Evolutionary conservation across 2,329 filamentous ascomycete species (phyloP).

Genomic region (Xylariales sp.): DNA sequence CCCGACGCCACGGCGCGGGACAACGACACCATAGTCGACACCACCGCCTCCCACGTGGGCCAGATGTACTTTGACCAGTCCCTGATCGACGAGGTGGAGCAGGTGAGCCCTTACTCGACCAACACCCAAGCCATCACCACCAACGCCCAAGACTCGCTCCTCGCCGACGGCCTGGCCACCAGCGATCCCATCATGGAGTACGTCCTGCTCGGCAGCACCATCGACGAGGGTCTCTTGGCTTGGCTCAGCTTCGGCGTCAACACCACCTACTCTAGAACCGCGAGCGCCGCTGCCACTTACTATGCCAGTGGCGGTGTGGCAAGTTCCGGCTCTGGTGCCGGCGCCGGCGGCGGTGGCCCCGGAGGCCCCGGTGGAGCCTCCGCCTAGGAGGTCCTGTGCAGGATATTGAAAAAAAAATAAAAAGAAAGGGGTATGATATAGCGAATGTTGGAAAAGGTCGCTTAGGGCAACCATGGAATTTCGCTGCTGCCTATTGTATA

Average conservation of each 20-base stretch:
- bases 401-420: too few relatives aligned
- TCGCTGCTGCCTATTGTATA: too few relatives aligned
- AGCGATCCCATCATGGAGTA: slow-evolving; percentile 35
- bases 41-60: slow-evolving; percentile 52
- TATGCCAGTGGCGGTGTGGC: slow-evolving; percentile 16
- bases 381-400: too few relatives aligned
- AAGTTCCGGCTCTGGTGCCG: slow-evolving; percentile 6
- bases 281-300: slow-evolving; percentile 14
- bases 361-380: too few relatives aligned
- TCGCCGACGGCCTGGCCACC: slow-evolving; percentile 3
- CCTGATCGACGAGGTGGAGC: slow-evolving; percentile 33
- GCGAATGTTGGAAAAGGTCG: too few relatives aligned
- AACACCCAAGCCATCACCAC: slow-evolving; percentile 4
- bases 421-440: too few relatives aligned
- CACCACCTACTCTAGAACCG: slow-evolving; percentile 10
- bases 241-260: slow-evolving; percentile 46
- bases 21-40: slow-evolving; percentile 41
- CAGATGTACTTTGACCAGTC: slow-evolving; percentile 63
- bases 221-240: slow-evolving; percentile 41
- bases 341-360: too few relatives aligned
- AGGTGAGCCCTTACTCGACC: slow-evolving; percentile 1
- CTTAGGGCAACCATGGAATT: too few relatives aligned
- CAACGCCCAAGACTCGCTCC: slow-evolving; percentile 3
- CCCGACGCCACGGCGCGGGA: slow-evolving; percentile 26
- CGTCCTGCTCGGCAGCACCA: slow-evolving; percentile 44